Conservation (phyloP, 1,139 yeast genomes). For the Blastobotrys elegans region DNA sequence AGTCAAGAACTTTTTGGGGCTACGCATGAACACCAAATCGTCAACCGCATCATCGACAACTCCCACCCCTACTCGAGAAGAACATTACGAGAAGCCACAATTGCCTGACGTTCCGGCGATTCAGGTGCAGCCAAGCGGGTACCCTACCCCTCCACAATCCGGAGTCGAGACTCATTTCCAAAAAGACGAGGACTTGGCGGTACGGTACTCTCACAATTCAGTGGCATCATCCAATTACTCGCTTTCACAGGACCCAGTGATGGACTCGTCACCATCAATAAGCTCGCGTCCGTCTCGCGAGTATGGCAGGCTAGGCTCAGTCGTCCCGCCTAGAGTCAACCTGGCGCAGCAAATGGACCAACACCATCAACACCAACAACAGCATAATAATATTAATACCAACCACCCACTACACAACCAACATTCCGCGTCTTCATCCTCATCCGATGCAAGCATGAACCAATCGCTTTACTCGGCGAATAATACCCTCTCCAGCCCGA, state of each 20-base stretch:
- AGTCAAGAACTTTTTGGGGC: constrained; percentile 7
- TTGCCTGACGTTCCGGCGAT: not conserved
- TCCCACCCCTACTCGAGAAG: not conserved
- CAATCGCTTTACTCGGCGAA: constrained; percentile 10
- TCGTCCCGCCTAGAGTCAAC: constrained; percentile 4
- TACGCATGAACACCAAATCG: not conserved
- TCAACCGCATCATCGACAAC: not conserved
- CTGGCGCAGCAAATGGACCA: constrained; percentile 2
- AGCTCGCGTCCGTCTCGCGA: constrained; percentile 8
- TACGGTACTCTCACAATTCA: constrained; percentile 8
- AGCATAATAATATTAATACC: constrained; percentile 4
- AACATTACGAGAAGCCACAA: not conserved
- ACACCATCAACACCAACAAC: not conserved
- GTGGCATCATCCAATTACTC: constrained; percentile 22
- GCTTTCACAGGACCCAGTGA: constrained; percentile 17
- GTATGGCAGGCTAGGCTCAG: constrained; percentile 1
- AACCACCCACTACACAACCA: not conserved
- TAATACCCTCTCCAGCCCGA: constrained; percentile 12
- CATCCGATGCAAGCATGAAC: constrained; percentile 11
- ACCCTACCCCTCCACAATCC: constrained; percentile 6
- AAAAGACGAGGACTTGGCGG: not conserved
- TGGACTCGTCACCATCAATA: constrained; percentile 15
- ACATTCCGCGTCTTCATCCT: constrained; percentile 11
- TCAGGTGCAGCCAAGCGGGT: not conserved
- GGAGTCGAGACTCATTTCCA: constrained; percentile 2